Evolutionary conservation across 805 yeast genomes (phyloP), one percentile per base, ranked within the genome.

Genomic region (Osmozyma mogii): DNA sequence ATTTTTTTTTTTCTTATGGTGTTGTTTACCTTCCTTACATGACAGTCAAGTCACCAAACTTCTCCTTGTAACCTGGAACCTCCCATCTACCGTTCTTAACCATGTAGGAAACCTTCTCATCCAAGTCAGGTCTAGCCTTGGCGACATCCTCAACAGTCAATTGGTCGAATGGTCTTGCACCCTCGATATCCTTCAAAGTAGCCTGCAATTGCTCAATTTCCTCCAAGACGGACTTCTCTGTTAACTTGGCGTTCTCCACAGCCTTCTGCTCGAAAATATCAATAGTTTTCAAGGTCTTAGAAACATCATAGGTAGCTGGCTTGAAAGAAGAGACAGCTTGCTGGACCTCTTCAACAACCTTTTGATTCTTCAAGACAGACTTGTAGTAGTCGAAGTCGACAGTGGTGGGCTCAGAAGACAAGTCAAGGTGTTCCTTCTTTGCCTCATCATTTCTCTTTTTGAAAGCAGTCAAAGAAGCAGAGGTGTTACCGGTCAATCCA

Each of bases 371-470:
- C 60, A 92, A 75, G 34, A 75, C 68, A 13, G 79, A 65, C 57
- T 78, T 81, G 78, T 88, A 92, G 61, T 76, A 69, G 30, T 68
- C 61, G 45, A 88, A 89, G 63, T 89, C 95, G 41, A 92, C 85
- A 22, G 65, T 67, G 35, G 84, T 70, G 40, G 87, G 64, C 65
- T 84, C 89, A 43, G 70, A 65, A 55, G 76, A 68, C 47, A 89
- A 70, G 41, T 77, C 80, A 47, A 70, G 65, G 49, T 84, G 67
- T 50, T 72, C 73, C 68, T 84, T 80, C 70, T 87, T 82, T 47
- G 97, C 97, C 60, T 92, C 97, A 54, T 92, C 98, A 63, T 87
- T 81, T 75, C 98, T 84, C 84, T 92, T 89, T 68, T 88, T 88
- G 81, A 92, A 92, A 17, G 94, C 74, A 31, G 92, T 75, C 58